Conservation (phyloP, 495 filamentous ascomycete genomes). For the Penicillium flavigenum region DNA sequence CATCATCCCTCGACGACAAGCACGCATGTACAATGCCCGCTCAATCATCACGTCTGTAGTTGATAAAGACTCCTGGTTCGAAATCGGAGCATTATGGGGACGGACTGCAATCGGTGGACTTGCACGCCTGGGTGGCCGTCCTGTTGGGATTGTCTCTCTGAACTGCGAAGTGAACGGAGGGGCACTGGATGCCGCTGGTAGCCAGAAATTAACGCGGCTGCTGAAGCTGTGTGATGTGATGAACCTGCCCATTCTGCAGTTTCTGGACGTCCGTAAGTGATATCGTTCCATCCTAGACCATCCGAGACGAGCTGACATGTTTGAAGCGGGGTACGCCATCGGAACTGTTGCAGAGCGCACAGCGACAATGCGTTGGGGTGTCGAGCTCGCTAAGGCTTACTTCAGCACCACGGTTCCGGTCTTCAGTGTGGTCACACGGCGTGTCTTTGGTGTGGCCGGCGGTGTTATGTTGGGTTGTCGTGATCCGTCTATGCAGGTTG, state of each 20-base stretch:
- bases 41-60: conserved; percentile 57
- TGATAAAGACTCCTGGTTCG: conserved; percentile 57
- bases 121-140: conserved; percentile 53
- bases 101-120: conserved; percentile 59
- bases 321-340: conserved; percentile 57
- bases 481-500: conserved; percentile 58
- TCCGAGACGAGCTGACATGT: conserved; percentile 2
- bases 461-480: conserved; percentile 61
- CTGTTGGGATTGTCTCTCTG: conserved; percentile 55
- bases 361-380: conserved; percentile 62
- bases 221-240: conserved; percentile 64
- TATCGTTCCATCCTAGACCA: background rate
- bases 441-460: conserved; percentile 60
- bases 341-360: conserved; percentile 60
- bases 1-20: conserved; percentile 56
- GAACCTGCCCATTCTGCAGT: conserved; percentile 62
- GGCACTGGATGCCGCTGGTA: conserved; percentile 58
- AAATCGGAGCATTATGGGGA: conserved; percentile 62
- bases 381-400: conserved; percentile 58
- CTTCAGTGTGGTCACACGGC: conserved; percentile 58
- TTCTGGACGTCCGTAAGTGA: conserved; percentile 56
- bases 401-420: conserved; percentile 59
- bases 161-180: conserved; percentile 62
- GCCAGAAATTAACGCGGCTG: conserved; percentile 57
- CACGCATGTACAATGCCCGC: conserved; percentile 59